These are phyloP conservation scores for Tephrocybe sp. DNA, from an alignment of 768 basidiomycete species.

Conservation along the genomic window DNA sequence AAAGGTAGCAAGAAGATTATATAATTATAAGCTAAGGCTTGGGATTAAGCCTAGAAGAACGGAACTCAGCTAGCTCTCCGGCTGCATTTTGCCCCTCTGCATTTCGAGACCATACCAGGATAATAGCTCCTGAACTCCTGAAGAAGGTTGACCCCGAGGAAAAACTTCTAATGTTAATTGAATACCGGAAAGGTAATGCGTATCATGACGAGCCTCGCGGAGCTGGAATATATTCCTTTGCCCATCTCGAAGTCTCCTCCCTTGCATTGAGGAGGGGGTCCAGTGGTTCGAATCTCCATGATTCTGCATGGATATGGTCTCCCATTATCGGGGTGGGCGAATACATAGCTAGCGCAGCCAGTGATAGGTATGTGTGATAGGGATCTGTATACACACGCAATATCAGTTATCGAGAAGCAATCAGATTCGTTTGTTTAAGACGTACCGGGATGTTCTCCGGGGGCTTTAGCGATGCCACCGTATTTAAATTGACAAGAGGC, in stretches of 20 bases:
- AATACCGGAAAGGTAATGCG: no score
- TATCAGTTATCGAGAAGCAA: not conserved
- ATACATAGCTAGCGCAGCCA: constrained; percentile 77
- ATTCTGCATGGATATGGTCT: constrained; percentile 24
- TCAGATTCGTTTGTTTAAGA: constrained; percentile 6
- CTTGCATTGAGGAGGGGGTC: constrained; percentile 74
- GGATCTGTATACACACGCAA: constrained; percentile 54
- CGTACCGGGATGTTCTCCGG: constrained; percentile 74
- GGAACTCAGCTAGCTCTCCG: no score
- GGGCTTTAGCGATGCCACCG: constrained; percentile 86
- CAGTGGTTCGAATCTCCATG: constrained; percentile 59
- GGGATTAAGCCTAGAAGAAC: no score
- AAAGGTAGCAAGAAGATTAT: no score
- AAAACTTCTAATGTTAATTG: not conserved
- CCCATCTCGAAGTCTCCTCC: constrained; percentile 65
- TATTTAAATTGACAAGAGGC: constrained; percentile 79
- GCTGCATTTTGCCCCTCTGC: no score
- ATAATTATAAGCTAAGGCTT: no score
- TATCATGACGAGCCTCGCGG: not conserved
- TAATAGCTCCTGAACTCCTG: no score
- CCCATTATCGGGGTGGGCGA: constrained; percentile 43
- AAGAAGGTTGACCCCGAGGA: not conserved
- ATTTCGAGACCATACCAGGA: no score
- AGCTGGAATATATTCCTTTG: constrained; percentile 52
- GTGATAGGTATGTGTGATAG: constrained; percentile 89